Evolutionary conservation across 2,329 filamentous ascomycete species (phyloP).

Genomic region (Curvularia verruculosa): DNA sequence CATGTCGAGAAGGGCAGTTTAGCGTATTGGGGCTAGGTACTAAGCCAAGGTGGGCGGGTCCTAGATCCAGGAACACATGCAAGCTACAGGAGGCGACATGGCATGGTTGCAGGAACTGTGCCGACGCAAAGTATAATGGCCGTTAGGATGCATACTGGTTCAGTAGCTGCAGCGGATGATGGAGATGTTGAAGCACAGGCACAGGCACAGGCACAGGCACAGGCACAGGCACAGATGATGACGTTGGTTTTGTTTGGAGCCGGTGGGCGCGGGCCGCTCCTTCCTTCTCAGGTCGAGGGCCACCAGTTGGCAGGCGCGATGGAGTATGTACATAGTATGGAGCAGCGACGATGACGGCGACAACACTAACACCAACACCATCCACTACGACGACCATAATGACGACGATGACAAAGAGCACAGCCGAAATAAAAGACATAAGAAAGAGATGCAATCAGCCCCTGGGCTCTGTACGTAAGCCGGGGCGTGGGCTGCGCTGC

Average conservation of each 20-base stretch:
- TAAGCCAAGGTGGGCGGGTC: not conserved
- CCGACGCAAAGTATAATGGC: not conserved
- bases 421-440: no score
- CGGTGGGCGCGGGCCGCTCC: conserved; percentile 18
- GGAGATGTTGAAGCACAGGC: not conserved
- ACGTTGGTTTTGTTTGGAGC: conserved; percentile 12
- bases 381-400: not conserved
- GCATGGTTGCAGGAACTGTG: conserved; percentile 5
- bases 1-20: not conserved
- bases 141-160: not conserved
- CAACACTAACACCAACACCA: not conserved
- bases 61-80: conserved; percentile 7
- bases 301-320: conserved; percentile 23
- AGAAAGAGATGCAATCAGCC: not conserved
- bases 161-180: not conserved
- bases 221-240: not conserved
- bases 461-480: not conserved
- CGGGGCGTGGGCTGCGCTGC: no score
- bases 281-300: conserved; percentile 8
- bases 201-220: no score
- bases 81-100: conserved; percentile 16
- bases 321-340: no score
- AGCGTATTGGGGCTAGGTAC: not conserved
- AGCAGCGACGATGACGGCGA: conserved; percentile 1
- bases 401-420: not conserved